These are phyloP conservation scores for Colletotrichum chlorophyti DNA, from an alignment of 2,329 filamentous ascomycete genomes.

Conservation along the genomic window DNA sequence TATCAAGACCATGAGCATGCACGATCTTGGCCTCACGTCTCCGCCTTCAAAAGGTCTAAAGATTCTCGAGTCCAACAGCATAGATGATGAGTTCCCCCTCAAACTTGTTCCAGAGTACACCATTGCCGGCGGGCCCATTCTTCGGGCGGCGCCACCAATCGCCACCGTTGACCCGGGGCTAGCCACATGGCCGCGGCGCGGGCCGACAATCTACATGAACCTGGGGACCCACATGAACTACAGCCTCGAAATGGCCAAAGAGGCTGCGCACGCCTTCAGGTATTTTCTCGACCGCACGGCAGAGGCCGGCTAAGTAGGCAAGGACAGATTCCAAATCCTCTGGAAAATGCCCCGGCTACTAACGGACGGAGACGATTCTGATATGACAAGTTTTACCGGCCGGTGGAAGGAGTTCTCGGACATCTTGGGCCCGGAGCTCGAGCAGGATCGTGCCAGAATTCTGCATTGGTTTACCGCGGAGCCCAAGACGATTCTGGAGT, in stretches of 20 bases:
- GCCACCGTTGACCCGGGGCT: not conserved
- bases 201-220: slow-evolving; percentile 23
- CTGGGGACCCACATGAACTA: slow-evolving; percentile 33
- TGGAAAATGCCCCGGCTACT: slow-evolving; percentile 43
- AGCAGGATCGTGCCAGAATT: slow-evolving; percentile 42
- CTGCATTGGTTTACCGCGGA: slow-evolving; percentile 48
- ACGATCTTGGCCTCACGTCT: slow-evolving; percentile 38
- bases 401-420: slow-evolving; percentile 26
- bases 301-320: slow-evolving; percentile 8
- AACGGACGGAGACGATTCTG: not conserved
- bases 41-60: not conserved
- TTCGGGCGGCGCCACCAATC: not conserved
- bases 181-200: not conserved
- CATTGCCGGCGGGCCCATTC: slow-evolving; percentile 4
- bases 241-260: slow-evolving; percentile 21
- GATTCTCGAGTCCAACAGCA: slow-evolving; percentile 14
- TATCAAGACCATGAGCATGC: slow-evolving; percentile 50
- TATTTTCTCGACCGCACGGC: slow-evolving; percentile 7
- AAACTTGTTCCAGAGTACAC: not conserved
- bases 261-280: slow-evolving; percentile 23
- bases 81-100: slow-evolving; percentile 16
- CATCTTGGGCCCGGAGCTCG: slow-evolving; percentile 35
- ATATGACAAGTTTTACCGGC: not conserved
- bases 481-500: slow-evolving; percentile 43
- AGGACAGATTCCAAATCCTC: slow-evolving; percentile 38